Percentiles rank a stretch among this genome's conserved stretches.
Evolutionary conservation across 345 rosid genomes (phyloP).

Genomic region (Salix koriyanagi): DNA sequence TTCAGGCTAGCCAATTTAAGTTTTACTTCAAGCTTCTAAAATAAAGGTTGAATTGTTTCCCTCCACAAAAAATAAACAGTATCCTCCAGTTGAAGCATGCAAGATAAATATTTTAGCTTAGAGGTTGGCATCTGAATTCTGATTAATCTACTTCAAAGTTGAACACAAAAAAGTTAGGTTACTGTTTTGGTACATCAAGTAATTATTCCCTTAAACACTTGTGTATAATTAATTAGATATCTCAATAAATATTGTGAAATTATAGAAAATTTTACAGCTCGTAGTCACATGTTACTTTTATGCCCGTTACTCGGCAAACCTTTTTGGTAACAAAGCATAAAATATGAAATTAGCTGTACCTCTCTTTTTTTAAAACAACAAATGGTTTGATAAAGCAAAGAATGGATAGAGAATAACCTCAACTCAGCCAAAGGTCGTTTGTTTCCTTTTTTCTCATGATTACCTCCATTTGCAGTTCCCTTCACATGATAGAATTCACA

Average conservation of each 20-base stretch:
- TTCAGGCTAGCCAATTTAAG: neutral
- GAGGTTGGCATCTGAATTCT: neutral
- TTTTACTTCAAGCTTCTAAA: neutral
- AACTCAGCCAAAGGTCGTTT: conserved; percentile 11
- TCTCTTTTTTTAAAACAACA: too few relatives aligned
- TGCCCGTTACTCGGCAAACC: neutral
- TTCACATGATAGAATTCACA: conserved; percentile 5
- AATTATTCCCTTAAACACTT: neutral
- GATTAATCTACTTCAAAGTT: neutral
- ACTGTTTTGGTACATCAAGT: neutral
- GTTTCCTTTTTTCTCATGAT: conserved; percentile 13
- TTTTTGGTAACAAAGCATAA: neutral
- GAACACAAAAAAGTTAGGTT: neutral
- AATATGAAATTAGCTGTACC: neutral
- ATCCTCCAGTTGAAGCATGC: neutral
- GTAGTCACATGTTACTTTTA: neutral
- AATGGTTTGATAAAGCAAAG: neutral
- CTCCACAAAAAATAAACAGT: neutral
- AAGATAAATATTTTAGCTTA: neutral
- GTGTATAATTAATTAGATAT: too few relatives aligned
- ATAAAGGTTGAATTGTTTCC: neutral
- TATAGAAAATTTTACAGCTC: neutral
- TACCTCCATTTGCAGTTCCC: conserved; percentile 18
- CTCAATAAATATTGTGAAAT: neutral
- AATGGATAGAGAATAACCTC: conserved; percentile 8